These are phyloP conservation scores for Carex scoparia DNA, from an alignment of 176 grass and related monocot species.

Conservation along the genomic window DNA sequence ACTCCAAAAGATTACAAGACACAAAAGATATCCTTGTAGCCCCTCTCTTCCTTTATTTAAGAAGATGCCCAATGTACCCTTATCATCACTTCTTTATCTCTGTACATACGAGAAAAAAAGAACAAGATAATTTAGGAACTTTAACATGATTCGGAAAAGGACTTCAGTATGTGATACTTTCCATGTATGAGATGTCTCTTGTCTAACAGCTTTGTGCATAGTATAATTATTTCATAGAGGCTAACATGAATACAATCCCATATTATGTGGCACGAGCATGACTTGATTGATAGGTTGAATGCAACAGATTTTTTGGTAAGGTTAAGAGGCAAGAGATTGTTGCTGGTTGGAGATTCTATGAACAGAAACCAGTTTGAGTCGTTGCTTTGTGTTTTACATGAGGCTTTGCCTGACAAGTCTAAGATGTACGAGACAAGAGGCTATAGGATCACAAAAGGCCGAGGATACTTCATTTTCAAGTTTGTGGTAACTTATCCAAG, in stretches of 20 bases:
- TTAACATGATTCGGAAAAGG: background rate
- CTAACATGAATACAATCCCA: background rate
- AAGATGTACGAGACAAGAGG: slow-evolving; percentile 87
- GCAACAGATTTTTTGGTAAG: slow-evolving; percentile 74
- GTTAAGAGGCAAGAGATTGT: slow-evolving; percentile 63
- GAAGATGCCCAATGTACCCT: background rate
- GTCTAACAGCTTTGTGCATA: background rate
- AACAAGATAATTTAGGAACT: background rate
- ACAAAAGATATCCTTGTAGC: background rate
- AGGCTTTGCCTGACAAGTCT: slow-evolving; percentile 58
- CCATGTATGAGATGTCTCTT: background rate
- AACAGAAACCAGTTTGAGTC: slow-evolving; percentile 97
- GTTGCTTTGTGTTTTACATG: slow-evolving; percentile 62
- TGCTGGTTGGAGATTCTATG: slow-evolving; percentile 97
- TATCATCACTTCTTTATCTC: background rate
- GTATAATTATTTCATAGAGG: background rate
- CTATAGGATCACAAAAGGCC: slow-evolving; percentile 80
- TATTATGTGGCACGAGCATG: slow-evolving; percentile 15
- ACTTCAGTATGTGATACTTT: background rate
- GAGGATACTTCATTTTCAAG: slow-evolving; percentile 91
- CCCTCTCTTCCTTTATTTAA: background rate
- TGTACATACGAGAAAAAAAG: background rate
- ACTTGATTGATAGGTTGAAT: slow-evolving; percentile 75
- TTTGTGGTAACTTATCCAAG: slow-evolving; percentile 41
- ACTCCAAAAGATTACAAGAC: background rate